Evolutionary conservation across 306 rosid genomes (phyloP), one percentile per base, ranked within the genome.

Genomic region (Vachellia collinsii): DNA sequence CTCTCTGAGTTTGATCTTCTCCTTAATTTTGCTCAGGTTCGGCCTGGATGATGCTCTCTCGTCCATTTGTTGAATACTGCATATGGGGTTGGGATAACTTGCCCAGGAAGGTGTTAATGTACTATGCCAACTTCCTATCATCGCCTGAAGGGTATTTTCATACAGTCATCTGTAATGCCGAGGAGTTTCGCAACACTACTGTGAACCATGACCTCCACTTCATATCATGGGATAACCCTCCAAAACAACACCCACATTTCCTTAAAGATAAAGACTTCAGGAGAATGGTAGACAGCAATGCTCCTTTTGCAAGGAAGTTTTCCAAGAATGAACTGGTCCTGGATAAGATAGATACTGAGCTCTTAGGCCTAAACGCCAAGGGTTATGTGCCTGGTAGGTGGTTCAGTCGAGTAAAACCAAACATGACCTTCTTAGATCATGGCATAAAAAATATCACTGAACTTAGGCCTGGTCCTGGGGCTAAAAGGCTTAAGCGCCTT

Each of bases 31-130:
- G 75, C 74, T 78, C 88, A 92, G 95, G 97, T 81, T 92, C 95
- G 51, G 95, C 97, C 77, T 92, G 95, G 97, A 90, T 92, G 95
- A 92, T 92, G 93, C 97, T 92, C 70, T 88, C 95, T 77, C 93
- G 87, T 41, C 94, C 91, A 8, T 92, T 90, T 82, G 34, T 79
- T 3, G 97, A 91, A 75, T 92, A 80, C 68, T 85, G 90, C 70
- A 72, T 90, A 37, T 89, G 97, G 97, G 93, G 97, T 25, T 92
- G 95, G 95, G 97, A 92, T 88, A 92, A 88, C 87, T 90, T 92
- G 20, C 97, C 97, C 4, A 86, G 95, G 83, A 83, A 88, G 53
- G 92, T 91, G 51, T 87, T 92, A 37, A 92, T 92, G 97, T 89
- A 92, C 68, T 92, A 92, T 81, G 97, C 91, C 80, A 92, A 92